Percentiles rank a stretch among this genome's conserved stretches.
Evolutionary conservation across 1,139 yeast genomes (phyloP).

Genomic region (Scheffersomyces lignicola): DNA sequence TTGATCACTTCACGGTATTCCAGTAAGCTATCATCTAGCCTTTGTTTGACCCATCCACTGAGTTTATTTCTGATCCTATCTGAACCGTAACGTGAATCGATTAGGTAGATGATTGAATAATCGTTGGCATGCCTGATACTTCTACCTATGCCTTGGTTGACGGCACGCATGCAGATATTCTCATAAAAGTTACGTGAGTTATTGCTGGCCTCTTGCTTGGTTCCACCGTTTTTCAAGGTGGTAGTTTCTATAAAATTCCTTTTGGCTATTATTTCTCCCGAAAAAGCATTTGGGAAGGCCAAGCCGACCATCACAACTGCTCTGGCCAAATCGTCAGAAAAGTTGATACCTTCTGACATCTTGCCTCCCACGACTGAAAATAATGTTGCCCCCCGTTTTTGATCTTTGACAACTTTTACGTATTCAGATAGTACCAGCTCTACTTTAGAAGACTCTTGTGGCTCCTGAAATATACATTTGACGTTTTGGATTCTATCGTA

Average conservation of each 20-base stretch:
- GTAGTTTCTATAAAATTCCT: constrained; percentile 61
- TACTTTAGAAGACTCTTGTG: constrained; percentile 40
- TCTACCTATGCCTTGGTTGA: constrained; percentile 91
- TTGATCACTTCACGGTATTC: constrained; percentile 14
- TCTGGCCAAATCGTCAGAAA: constrained; percentile 81
- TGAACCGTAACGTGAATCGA: constrained; percentile 63
- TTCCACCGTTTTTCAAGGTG: constrained; percentile 39
- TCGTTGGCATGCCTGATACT: constrained; percentile 85
- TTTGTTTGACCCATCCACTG: constrained; percentile 73
- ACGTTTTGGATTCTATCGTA: constrained; percentile 29
- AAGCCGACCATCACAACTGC: constrained; percentile 87
- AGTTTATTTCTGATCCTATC: constrained; percentile 58
- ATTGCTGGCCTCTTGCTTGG: constrained; percentile 38
- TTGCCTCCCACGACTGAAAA: constrained; percentile 93
- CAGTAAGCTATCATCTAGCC: constrained; percentile 20
- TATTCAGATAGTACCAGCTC: constrained; percentile 53
- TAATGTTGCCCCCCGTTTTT: constrained; percentile 58
- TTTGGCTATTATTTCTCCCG: constrained; percentile 81
- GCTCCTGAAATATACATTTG: constrained; percentile 61
- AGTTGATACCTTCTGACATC: constrained; percentile 92
- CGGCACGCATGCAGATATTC: constrained; percentile 87
- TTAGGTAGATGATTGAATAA: constrained; percentile 70
- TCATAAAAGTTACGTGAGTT: constrained; percentile 71
- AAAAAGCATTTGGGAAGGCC: constrained; percentile 84
- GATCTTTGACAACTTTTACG: constrained; percentile 29